Conservation (phyloP, 257 asterid genomes). For the Solanum rostratum region DNA sequence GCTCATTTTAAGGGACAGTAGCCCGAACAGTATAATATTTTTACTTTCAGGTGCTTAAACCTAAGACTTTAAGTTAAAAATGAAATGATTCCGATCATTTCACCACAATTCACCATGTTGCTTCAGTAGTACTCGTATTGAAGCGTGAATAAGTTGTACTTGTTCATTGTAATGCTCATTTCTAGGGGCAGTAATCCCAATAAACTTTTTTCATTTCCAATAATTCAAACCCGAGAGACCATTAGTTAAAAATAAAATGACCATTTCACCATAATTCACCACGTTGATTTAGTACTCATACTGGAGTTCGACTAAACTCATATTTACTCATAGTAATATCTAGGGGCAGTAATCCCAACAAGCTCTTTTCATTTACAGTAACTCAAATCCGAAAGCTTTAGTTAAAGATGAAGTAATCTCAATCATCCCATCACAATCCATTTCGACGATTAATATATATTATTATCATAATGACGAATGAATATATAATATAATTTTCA, state of each 20-base stretch:
- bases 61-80: background rate
- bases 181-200: background rate
- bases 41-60: background rate
- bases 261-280: background rate
- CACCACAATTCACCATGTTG: background rate
- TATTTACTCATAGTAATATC: background rate
- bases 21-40: background rate
- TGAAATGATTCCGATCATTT: background rate
- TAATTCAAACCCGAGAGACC: background rate
- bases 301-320: background rate
- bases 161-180: background rate
- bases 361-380: background rate
- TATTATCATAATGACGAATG: background rate
- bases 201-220: background rate
- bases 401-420: background rate
- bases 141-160: background rate
- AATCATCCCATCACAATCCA: background rate
- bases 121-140: background rate
- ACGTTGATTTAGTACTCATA: background rate
- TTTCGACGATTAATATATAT: too few species aligned
- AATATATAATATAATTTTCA: background rate
- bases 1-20: background rate
- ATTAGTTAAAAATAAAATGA: background rate
- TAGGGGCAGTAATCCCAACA: background rate
- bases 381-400: background rate